phyloP scores from a whole-genome alignment of 164 flowering plant species.

The Macadamia tetraphylla region DNA sequence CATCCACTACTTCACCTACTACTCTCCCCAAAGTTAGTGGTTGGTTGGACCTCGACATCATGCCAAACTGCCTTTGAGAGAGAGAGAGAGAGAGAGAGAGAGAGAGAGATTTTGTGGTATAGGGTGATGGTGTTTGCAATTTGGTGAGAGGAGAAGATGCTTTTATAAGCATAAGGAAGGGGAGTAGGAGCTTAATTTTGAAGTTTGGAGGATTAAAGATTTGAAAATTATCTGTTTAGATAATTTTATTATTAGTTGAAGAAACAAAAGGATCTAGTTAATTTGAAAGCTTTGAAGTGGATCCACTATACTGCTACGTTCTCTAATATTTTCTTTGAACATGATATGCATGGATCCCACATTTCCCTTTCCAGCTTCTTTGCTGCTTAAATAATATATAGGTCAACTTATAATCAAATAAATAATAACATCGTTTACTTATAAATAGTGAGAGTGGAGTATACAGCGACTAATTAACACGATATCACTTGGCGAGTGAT shows the following conservation, averaged over 20 bases:
- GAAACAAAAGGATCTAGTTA: slow-evolving; percentile 3
- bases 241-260: not conserved
- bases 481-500: slow-evolving; percentile 39
- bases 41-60: slow-evolving; percentile 34
- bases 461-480: too few species aligned
- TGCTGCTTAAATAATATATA: too few species aligned
- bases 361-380: not conserved
- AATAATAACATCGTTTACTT: not conserved
- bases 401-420: not conserved
- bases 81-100: slow-evolving; percentile 5
- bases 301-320: not conserved
- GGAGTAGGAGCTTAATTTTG: slow-evolving; percentile 1
- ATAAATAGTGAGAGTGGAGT: slow-evolving; percentile 13
- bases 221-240: slow-evolving; percentile 11
- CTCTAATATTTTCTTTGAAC: not conserved
- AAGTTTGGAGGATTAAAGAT: slow-evolving; percentile 15
- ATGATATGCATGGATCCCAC: not conserved
- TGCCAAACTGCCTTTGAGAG: not conserved
- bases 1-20: slow-evolving; percentile 67
- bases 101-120: not conserved
- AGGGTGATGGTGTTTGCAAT: not conserved
- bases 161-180: slow-evolving; percentile 27
- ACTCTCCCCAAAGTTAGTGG: slow-evolving; percentile 57
- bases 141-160: not conserved
- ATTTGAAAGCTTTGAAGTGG: not conserved